Conservation (phyloP, 768 basidiomycete species). For the Tricholoma sp. region DNA sequence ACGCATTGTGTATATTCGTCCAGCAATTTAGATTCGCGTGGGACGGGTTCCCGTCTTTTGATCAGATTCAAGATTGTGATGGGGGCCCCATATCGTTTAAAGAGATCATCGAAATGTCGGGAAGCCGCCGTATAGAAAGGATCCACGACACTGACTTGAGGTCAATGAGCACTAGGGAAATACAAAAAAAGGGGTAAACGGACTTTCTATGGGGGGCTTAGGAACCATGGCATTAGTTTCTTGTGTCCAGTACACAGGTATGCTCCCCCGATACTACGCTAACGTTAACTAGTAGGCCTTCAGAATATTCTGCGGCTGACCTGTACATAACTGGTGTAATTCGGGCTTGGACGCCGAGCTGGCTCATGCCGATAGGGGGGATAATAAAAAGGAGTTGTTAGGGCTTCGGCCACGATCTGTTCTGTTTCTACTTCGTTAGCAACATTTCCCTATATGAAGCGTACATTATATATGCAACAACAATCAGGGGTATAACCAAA, state of each 20-base stretch:
- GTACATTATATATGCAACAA: not conserved
- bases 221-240: slow-evolving; percentile 88
- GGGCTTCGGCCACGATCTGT: slow-evolving; percentile 89
- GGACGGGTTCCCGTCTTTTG: slow-evolving; percentile 74
- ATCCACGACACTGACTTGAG: slow-evolving; percentile 82
- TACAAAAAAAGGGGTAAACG: slow-evolving; percentile 19
- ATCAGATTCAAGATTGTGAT: slow-evolving; percentile 92
- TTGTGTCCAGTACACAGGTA: slow-evolving; percentile 96
- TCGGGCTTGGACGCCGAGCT: slow-evolving; percentile 63
- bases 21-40: slow-evolving; percentile 85
- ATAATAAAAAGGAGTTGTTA: slow-evolving; percentile 86
- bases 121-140: slow-evolving; percentile 94
- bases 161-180: not conserved
- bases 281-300: not conserved
- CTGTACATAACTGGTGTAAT: slow-evolving; percentile 95
- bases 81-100: slow-evolving; percentile 84
- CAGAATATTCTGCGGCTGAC: slow-evolving; percentile 26
- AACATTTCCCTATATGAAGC: slow-evolving; percentile 75
- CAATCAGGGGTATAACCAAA: not conserved
- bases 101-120: slow-evolving; percentile 87
- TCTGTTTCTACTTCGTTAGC: slow-evolving; percentile 99
- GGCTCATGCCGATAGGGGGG: slow-evolving; percentile 41
- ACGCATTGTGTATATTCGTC: slow-evolving; percentile 93
- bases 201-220: slow-evolving; percentile 94
- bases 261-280: slow-evolving; percentile 81